Evolutionary conservation across 2,329 filamentous ascomycete genomes (phyloP).

Genomic region (Trichophyton benhamiae): DNA sequence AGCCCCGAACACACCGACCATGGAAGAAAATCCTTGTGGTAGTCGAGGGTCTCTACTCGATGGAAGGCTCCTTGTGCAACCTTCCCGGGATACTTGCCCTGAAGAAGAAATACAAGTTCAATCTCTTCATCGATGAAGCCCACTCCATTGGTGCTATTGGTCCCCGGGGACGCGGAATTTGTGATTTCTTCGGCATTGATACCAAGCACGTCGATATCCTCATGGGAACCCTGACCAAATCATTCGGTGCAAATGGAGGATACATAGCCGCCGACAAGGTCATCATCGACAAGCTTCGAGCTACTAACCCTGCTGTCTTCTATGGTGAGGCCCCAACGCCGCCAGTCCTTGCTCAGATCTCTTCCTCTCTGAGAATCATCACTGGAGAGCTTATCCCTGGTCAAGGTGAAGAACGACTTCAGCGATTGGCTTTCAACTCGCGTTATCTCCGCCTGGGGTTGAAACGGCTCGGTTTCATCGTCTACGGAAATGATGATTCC

Average conservation of each 20-base stretch:
- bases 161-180: slow-evolving; percentile 78
- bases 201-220: slow-evolving; percentile 81
- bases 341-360: slow-evolving; percentile 80
- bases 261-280: slow-evolving; percentile 83
- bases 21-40: slow-evolving; percentile 99
- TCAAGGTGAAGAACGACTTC: slow-evolving; percentile 88
- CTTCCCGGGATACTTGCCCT: slow-evolving; percentile 77
- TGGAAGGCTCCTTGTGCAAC: slow-evolving; percentile 98
- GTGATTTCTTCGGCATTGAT: slow-evolving; percentile 92
- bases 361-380: slow-evolving; percentile 76
- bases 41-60: slow-evolving; percentile 94
- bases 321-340: slow-evolving; percentile 82
- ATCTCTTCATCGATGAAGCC: slow-evolving; percentile 89
- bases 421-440: slow-evolving; percentile 95
- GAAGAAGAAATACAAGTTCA: slow-evolving; percentile 94
- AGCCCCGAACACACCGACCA: slow-evolving; percentile 92
- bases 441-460: slow-evolving; percentile 93
- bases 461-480: slow-evolving; percentile 91
- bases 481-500: slow-evolving; percentile 94
- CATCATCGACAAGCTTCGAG: slow-evolving; percentile 83
- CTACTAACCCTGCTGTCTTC: slow-evolving; percentile 72
- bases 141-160: slow-evolving; percentile 92
- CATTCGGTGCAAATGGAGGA: slow-evolving; percentile 93
- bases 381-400: slow-evolving; percentile 75
- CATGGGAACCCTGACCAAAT: slow-evolving; percentile 97